Conservation (phyloP, 2,329 filamentous ascomycete species). For the Cladosporium colombiae region DNA sequence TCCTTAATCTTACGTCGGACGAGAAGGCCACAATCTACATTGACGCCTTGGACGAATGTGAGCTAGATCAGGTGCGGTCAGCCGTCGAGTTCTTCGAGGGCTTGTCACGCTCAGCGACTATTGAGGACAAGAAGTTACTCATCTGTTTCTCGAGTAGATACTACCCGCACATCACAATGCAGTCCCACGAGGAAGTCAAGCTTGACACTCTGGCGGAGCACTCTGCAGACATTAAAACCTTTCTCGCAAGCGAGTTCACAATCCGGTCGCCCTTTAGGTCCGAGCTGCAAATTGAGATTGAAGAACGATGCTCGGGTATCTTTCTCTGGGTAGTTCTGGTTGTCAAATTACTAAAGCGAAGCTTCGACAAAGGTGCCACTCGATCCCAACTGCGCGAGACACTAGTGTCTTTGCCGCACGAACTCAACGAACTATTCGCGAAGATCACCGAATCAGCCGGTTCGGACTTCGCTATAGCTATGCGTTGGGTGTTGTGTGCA, state of each 20-base stretch:
- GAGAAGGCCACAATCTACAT: background rate
- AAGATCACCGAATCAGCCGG: background rate
- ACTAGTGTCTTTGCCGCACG: background rate
- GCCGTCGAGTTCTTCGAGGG: background rate
- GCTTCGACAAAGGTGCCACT: background rate
- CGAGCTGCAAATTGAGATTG: background rate
- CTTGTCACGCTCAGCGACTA: background rate
- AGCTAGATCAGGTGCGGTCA: background rate
- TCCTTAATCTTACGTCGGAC: background rate
- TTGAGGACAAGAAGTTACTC: background rate
- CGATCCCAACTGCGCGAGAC: background rate
- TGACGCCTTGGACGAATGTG: constrained; percentile 7
- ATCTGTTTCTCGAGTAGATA: background rate
- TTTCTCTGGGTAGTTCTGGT: constrained; percentile 9
- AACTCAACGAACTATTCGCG: constrained; percentile 9
- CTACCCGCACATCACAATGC: background rate
- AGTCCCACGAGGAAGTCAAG: background rate
- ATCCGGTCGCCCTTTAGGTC: background rate
- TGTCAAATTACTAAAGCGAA: background rate
- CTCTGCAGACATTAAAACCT: background rate
- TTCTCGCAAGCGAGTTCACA: background rate
- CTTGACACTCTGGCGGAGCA: background rate
- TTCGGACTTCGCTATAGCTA: constrained; percentile 39
- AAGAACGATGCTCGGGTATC: background rate
- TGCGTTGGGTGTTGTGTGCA: constrained; percentile 59